Evolutionary conservation across 495 filamentous ascomycete genomes (phyloP), one percentile per base, ranked within the genome.

Genomic region (Annulohypoxylon maeteangense): DNA sequence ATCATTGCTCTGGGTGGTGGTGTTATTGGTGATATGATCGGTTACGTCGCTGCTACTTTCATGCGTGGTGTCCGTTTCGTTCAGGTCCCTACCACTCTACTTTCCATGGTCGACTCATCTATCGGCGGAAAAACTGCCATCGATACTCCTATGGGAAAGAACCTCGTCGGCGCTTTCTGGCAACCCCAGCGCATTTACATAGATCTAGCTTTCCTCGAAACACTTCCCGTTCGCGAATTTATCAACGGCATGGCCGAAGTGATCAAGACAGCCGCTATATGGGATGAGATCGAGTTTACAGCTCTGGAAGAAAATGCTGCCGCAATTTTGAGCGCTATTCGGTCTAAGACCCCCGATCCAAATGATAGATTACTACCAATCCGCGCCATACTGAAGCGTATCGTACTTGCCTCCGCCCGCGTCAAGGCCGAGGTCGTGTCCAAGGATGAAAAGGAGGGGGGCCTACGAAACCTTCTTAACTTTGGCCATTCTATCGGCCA

Each of bases 191-290:
- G 92, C 66, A 93, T 97, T 71, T 99, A 95, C 76, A 94, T 99
- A 67, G 95, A 99, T 81, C 86, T 98, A 48, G 88, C 90, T 53
- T 98, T 99, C 78, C 85, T 99, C 72, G 93, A 95, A 76, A 97
- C 92, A 7, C 85, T 99, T 27, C 95, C 95, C 3, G 90, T 91
- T 51, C 86, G 95, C 62, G 95, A 99, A 80, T 95, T 99, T 79
- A 93, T 98, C 79, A 99, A 99, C 80, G 95, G 95, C 59, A 97
- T 99, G 93, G 95, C 94, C 55, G 95, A 99, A 82, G 94, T 99
- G 62, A 89, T 98, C 76, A 98, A 98, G 88, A 99, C 95, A 18
- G 95, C 95, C 5, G 95, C 95, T 60, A 98, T 98, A 68, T 98
- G 94, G 86, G 87, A 97, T 73, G 92, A 94, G 78, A 81, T 85